These are phyloP conservation scores for Platanthera zijinensis DNA, from an alignment of 106 monocot genomes.

Conservation along the genomic window DNA sequence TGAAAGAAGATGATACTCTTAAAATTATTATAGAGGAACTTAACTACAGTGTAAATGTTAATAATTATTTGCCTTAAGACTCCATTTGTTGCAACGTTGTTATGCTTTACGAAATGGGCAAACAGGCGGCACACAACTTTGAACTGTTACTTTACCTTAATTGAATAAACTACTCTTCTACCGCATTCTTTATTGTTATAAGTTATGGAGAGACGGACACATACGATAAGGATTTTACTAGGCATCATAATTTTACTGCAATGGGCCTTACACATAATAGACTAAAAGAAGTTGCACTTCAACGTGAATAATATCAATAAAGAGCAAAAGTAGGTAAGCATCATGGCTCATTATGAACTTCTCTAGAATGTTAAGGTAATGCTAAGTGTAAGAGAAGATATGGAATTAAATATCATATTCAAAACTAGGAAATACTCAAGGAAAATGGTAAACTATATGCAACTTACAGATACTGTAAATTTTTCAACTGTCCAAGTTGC, in stretches of 20 bases:
- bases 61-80: not conserved
- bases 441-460: not conserved
- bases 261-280: not conserved
- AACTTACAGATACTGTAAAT: constrained; percentile 65
- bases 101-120: not conserved
- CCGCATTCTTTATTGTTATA: not conserved
- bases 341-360: not conserved
- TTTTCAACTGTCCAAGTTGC: constrained; percentile 49
- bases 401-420: not conserved
- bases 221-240: not conserved
- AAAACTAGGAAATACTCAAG: not conserved
- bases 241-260: not conserved
- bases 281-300: not conserved
- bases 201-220: not conserved
- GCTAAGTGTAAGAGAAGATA: not conserved
- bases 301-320: not conserved
- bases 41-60: not conserved
- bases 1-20: not conserved
- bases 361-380: not conserved
- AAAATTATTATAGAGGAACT: not conserved
- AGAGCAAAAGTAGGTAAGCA: not conserved
- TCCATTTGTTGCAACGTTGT: not conserved
- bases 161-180: too few species aligned
- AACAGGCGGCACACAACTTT: not conserved
- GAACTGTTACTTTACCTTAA: too few species aligned